These are phyloP conservation scores for Aspergillus alliaceus DNA, from an alignment of 2,329 filamentous ascomycete genomes.

Conservation along the genomic window DNA sequence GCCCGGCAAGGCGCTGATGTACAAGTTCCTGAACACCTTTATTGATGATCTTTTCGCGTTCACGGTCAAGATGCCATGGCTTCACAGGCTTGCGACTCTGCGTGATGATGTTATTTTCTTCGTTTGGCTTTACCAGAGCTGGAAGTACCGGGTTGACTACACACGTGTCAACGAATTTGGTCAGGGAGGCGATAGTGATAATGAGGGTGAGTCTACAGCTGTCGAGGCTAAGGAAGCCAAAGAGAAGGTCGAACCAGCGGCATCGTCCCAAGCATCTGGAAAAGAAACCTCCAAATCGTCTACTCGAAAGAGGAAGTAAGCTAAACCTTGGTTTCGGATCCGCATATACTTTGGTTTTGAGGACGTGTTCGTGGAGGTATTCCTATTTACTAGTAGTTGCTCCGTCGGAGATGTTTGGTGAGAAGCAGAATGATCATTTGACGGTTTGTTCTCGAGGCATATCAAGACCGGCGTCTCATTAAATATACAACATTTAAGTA, in stretches of 20 bases:
- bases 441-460: neutral
- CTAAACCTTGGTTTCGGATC: neutral
- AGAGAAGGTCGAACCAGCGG: constrained; percentile 10
- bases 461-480: neutral
- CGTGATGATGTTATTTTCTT: constrained; percentile 98
- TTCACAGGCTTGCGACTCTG: constrained; percentile 88
- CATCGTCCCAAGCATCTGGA: constrained; percentile 28
- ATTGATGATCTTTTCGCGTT: constrained; percentile 99
- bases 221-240: constrained; percentile 12
- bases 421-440: neutral
- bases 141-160: constrained; percentile 89
- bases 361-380: neutral
- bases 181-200: constrained; percentile 91
- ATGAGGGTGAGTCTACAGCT: constrained; percentile 48
- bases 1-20: constrained; percentile 94
- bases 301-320: constrained; percentile 37
- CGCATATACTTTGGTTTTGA: neutral
- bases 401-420: neutral
- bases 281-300: constrained; percentile 27
- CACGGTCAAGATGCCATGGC: constrained; percentile 97
- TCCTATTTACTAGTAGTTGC: neutral
- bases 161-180: constrained; percentile 95
- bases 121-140: constrained; percentile 92
- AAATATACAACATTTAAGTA: neutral
- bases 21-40: constrained; percentile 98